Conservation (phyloP, 176 grass and related monocot species). For the Triticum turgidum region DNA sequence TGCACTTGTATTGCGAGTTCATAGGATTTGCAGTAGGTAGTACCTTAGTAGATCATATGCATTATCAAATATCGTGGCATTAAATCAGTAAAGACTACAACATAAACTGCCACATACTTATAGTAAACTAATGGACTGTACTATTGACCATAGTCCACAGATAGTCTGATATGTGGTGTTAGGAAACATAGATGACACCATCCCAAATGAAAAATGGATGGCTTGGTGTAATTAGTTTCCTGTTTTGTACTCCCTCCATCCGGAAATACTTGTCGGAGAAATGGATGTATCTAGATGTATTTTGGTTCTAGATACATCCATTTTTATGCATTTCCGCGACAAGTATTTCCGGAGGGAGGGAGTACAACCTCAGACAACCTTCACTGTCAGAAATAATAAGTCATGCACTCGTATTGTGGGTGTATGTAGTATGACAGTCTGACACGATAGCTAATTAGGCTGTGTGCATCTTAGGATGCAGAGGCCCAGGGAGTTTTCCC, state of each 20-base stretch:
- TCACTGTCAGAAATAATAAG: neutral
- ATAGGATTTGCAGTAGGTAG: neutral
- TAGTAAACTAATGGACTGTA: neutral
- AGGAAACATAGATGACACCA: neutral
- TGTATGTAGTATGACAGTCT: neutral
- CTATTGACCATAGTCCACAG: neutral
- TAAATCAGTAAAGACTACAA: neutral
- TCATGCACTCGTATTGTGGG: neutral
- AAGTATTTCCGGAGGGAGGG: too few relatives aligned
- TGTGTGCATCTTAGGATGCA: neutral
- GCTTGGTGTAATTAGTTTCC: neutral
- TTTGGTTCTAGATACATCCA: too few relatives aligned
- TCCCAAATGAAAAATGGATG: neutral
- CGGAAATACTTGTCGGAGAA: too few relatives aligned
- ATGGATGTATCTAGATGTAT: too few relatives aligned
- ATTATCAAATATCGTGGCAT: neutral
- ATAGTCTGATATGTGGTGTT: neutral
- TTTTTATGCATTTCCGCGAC: too few relatives aligned
- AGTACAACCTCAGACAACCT: neutral
- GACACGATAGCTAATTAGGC: neutral
- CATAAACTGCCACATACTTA: neutral
- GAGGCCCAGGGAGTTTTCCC: neutral
- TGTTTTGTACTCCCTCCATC: neutral
- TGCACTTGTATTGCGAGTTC: neutral
- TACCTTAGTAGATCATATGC: neutral